Evolutionary conservation across 1,139 yeast genomes (phyloP), one percentile per base, ranked within the genome.

Genomic region (Sugiyamaella castrensis): DNA sequence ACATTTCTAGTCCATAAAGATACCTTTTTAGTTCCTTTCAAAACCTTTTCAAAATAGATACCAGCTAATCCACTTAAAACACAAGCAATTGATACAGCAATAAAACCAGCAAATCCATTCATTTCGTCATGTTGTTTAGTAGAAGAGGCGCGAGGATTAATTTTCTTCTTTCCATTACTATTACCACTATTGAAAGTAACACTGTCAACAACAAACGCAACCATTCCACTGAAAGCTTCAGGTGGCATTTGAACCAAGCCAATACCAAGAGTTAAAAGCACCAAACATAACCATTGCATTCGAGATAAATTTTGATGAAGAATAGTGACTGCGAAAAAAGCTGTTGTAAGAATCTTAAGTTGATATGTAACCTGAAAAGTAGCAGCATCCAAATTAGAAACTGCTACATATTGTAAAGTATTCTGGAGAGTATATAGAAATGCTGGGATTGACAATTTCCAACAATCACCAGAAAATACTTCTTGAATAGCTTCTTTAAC

Each of bases 281-380:
- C 50, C 41, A 71, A 60, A 9, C 73, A 66, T 11, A 61, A 49
- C 74, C 74, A 71, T 43, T 71, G 73, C 38, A 50, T 49, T 37
- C 57, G 55, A 30, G 64, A 52, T 32, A 71, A 63, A 13, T 58
- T 49, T 35, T 71, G 62, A 47, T 66, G 65, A 15, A 71, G 64
- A 52, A 71, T 64, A n/a, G 69, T 62, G 40, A 71, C 74, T 0
- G 73, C 69, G 52, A 71, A 71, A 43, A 70, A 64, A n/a, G 74
- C 74, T 1, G 74, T 71, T 11, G 74, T 71, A 51, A 71, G 59
- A 50, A 71, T 71, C 56, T 71, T 71, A 49, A 71, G 67, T 59
- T 71, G 74, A 57, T 71, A 71, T 2, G 74, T 69, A 51, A 71
- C 74, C 57, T 71, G 74, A 57, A 71, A 71, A 2, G 73, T 69